phyloP scores from a whole-genome alignment of 805 yeast genomes.

The Cyberlindnera sargentensis region DNA sequence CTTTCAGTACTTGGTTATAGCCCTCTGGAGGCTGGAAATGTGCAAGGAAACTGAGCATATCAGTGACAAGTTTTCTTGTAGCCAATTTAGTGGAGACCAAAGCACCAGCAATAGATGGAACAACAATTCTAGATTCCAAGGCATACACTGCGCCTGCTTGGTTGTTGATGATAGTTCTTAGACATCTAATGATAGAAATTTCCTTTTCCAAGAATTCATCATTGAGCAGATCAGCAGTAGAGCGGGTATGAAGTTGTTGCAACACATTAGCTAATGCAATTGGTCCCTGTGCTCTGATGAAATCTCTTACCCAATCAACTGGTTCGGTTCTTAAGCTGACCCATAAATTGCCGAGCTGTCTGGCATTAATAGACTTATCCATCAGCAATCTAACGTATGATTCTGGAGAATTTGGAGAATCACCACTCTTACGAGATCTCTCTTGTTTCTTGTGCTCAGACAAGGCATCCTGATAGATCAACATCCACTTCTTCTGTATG shows the following conservation, averaged over 20 bases:
- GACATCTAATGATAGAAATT: constrained; percentile 65
- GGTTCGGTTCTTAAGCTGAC: constrained; percentile 91
- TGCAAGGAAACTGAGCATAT: constrained; percentile 54
- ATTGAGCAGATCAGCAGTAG: constrained; percentile 23
- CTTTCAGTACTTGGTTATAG: constrained; percentile 47
- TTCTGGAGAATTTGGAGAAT: constrained; percentile 43
- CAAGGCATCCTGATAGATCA: constrained; percentile 78
- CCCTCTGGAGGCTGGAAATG: constrained; percentile 39
- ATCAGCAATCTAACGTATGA: constrained; percentile 70
- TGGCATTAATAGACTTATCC: constrained; percentile 57
- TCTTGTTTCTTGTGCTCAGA: constrained; percentile 60
- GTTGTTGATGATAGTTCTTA: constrained; percentile 65
- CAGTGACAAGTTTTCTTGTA: constrained; percentile 76
- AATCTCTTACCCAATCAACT: constrained; percentile 70
- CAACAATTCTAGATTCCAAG: constrained; percentile 34
- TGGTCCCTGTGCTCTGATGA: constrained; percentile 78
- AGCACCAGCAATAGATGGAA: constrained; percentile 64
- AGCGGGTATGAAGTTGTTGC: constrained; percentile 37
- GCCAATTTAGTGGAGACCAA: constrained; percentile 66
- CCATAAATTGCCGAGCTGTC: constrained; percentile 77
- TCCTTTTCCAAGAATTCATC: constrained; percentile 60
- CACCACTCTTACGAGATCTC: constrained; percentile 26
- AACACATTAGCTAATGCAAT: constrained; percentile 65
- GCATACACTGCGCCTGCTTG: constrained; percentile 56
- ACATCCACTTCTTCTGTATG: constrained; percentile 82